These are phyloP conservation scores for Apophysomyces sp. DNA, from an alignment of 371 early-diverging fungal genomes.

Conservation along the genomic window DNA sequence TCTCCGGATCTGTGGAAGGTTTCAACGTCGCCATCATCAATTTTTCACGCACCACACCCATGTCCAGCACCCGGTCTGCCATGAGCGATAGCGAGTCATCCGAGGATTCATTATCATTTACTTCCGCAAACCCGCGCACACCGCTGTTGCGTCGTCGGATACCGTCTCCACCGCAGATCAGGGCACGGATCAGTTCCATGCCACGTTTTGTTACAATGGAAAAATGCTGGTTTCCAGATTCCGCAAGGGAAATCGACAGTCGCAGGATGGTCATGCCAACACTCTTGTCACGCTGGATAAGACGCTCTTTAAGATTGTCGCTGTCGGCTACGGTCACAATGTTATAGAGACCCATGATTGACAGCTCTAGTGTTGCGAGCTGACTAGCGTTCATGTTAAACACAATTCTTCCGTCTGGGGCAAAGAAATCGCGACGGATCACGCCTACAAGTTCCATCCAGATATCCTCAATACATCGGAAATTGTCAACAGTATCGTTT, in stretches of 20 bases:
- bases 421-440: slow-evolving; percentile 41
- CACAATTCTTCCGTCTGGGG: slow-evolving; percentile 41
- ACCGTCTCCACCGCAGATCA: slow-evolving; percentile 41
- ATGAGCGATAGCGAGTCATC: slow-evolving; percentile 15
- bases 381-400: slow-evolving; percentile 49
- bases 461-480: slow-evolving; percentile 19
- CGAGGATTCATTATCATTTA: slow-evolving; percentile 14
- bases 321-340: slow-evolving; percentile 44
- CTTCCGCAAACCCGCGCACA: background rate
- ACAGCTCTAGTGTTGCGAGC: slow-evolving; percentile 54
- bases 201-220: slow-evolving; percentile 36
- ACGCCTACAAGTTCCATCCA: slow-evolving; percentile 41
- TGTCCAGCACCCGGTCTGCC: slow-evolving; percentile 39
- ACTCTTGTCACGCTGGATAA: slow-evolving; percentile 36
- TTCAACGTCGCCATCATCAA: slow-evolving; percentile 45
- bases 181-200: slow-evolving; percentile 40
- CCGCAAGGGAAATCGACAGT: slow-evolving; percentile 51
- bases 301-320: slow-evolving; percentile 34
- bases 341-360: slow-evolving; percentile 57
- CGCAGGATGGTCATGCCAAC: slow-evolving; percentile 48
- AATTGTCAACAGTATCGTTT: slow-evolving; percentile 2
- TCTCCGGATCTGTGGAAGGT: slow-evolving; percentile 41
- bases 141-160: slow-evolving; percentile 22
- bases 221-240: slow-evolving; percentile 48
- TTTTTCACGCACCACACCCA: slow-evolving; percentile 36